Base-by-base conservation (phyloP, 768 basidiomycete species). In the Auriscalpium orientale region DNA sequence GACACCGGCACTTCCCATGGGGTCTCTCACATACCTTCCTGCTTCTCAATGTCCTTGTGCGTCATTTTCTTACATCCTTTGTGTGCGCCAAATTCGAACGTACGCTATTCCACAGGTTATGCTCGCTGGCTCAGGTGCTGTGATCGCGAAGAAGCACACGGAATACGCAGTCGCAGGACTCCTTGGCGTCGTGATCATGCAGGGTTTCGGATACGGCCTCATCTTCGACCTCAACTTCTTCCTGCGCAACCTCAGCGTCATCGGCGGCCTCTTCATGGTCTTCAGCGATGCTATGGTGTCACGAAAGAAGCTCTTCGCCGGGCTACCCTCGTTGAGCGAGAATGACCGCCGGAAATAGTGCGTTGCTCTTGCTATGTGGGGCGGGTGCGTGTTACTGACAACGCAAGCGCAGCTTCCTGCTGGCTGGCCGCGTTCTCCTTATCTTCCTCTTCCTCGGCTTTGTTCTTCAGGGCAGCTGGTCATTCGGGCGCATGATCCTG, bases 221-320 rank as follows among this genome's bases (percentile, higher is more conserved):
- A 95, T 99, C 67, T 99, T 99, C 72, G 97, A 98, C 79, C 80
- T 98, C 70, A 98, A 91, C 75, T 99, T 99, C 82, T 99, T 99
- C 92, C 87, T 98, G 46, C 94, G 97, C 70, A 99, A 98, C 74
- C 80, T 99, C 55, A 90, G 87, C 59, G 97, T 99, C 68, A 93
- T 98, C 59, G 97, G 97, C 54, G 97, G 97, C 53, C 84, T 99
- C 47, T 86, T 99, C 73, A 99, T 99, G 97, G 95, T 98, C 22
- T 94, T 99, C 72, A 93, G 89, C 61, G 97, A 99, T 70, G 90
- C 92, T 1, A 88, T 98, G 81, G 79, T 90, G 56, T 88, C 84
- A 20, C 82, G 85, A 71, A 94, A 87, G 74, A 84, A 86, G 62
- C 74, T 86, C 46, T 98, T 98, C 63, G 95, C 95, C 11, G 95